Evolutionary conservation across 306 rosid species (phyloP), one percentile per base, ranked within the genome.

Genomic region (Citrullus amarus): DNA sequence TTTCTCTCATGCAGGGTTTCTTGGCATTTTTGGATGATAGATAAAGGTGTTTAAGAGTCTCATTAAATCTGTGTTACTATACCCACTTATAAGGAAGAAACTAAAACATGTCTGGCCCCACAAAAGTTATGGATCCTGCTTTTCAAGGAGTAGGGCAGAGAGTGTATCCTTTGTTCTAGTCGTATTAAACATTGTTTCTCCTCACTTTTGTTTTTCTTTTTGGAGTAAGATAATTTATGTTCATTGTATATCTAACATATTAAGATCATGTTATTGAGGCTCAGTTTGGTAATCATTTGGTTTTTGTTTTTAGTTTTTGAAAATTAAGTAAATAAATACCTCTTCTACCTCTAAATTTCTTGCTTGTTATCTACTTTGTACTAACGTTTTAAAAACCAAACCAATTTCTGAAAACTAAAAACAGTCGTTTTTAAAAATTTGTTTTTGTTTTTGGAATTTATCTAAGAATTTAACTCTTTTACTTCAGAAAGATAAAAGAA

Each of bases 101-200:
- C 44, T 25, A 51, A 74, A 73, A 4, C 50, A 48, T 72, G 80
- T 89, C 99, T 78, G 88, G 92, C 84, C 81, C 99, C 32, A 76
- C 91, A 43, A 96, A 92, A 87, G 91, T 78, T 80, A 86, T 88
- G 86, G 99, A 96, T 84, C 97, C 96, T 61, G 99, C 99, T 79
- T 92, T 96, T 88, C 99, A 92, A 85, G 98, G 98, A 79, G 97
- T 84, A 48, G 99, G 99, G 78, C 99, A 96, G 84, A 91, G 85
- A 88, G 88, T 76, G 99, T 96, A 96, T 96, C 99, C 99, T 88
- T 85, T 16, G 16, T 34, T 48, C 32, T 15, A 46, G 22, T 51
- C 78, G 41, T 65, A 82, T 79, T 78, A 44, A 72, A 74, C 76
- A 78, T 71, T 22, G 36, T 44, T 70, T 70, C 17, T 68, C 7